Evolutionary conservation across 2,329 filamentous ascomycete genomes (phyloP).

Genomic region (Phaeosphaeria sp.): DNA sequence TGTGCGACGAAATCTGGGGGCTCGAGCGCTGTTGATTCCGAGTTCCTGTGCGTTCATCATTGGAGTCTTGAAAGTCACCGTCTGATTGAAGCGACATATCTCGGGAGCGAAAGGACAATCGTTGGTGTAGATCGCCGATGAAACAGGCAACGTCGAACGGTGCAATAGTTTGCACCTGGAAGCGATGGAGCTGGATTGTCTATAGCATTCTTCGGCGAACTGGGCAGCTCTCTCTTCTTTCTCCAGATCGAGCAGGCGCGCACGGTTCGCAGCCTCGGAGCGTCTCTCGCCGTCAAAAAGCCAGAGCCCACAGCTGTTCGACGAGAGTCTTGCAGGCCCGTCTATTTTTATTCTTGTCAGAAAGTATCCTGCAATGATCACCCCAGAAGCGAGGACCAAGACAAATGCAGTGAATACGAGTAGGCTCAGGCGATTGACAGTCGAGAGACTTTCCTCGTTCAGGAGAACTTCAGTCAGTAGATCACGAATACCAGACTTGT

Average conservation of each 20-base stretch:
- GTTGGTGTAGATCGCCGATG: neutral
- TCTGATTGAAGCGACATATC: slow-evolving; percentile 2
- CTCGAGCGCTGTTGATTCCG: slow-evolving; percentile 3
- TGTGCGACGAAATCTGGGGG: neutral
- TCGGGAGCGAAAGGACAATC: slow-evolving; percentile 1
- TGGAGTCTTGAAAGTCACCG: slow-evolving; percentile 5
- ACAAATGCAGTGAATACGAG: neutral
- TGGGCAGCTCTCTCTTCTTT: slow-evolving; percentile 6
- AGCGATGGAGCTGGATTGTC: neutral
- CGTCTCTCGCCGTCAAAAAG: neutral
- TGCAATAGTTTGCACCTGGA: neutral
- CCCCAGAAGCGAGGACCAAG: neutral
- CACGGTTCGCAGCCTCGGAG: slow-evolving; percentile 1
- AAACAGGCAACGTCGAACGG: neutral
- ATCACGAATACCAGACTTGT: neutral
- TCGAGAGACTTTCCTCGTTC: neutral
- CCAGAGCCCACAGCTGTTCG: slow-evolving; percentile 4
- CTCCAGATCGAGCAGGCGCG: slow-evolving; percentile 2
- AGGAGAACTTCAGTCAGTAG: neutral
- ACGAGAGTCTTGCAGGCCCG: neutral
- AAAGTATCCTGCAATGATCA: slow-evolving; percentile 1
- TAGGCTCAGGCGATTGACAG: neutral
- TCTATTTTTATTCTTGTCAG: neutral
- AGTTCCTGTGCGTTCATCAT: slow-evolving; percentile 1
- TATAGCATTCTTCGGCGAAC: slow-evolving; percentile 4